Base-by-base conservation (phyloP, 768 basidiomycete species). In the Lactarius tabidus region DNA sequence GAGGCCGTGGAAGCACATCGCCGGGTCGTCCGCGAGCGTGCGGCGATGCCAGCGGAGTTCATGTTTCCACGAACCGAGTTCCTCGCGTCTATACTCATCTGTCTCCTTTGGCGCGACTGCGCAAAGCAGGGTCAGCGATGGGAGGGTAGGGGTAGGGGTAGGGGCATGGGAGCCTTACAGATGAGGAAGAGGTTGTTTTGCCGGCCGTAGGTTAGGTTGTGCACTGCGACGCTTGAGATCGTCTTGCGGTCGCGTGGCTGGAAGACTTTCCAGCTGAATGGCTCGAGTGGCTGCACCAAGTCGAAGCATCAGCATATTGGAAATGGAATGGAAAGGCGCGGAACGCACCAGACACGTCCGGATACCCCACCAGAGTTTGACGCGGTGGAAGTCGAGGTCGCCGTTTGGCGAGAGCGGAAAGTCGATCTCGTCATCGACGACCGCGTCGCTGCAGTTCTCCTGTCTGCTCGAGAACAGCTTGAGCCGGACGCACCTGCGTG, bases 351-450 rank as follows among this genome's bases (percentile, higher is more conserved):
- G 31, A 28, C 57, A 65, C 6, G 35, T 20, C 2, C 48, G 36
- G 33, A 70, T 38, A 20, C 69, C 69, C 64, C 67, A 70, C 60
- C 60, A 69, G 2, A 51, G 29, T 59, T 60, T 62, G 57, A 69
- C 60, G n/a, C 58, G 63, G 41, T 48, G 60, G 8, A 70, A 52
- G 29, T 69, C 48, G 38, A 70, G 60, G 39, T 62, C 64, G 18
- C 69, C 69, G n/a, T 61, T 60, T 4, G 55, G 41, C 14, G 38
- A 45, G n/a, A 70, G 53, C 10, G 67, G 69, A 9, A 70, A 65
- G 23, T 70, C 69, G 35, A 64, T 28, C 38, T 65, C 59, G 52
- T 70, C 69, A 23, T 68, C 66, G 38, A 59, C n/a, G 23, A 58
- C 26, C 23, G 59, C 54, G 8, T 33, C 23, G 7, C 23, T 29